Evolutionary conservation across 208 protist species (phyloP).

Genomic region (Trypanosoma caninum): DNA sequence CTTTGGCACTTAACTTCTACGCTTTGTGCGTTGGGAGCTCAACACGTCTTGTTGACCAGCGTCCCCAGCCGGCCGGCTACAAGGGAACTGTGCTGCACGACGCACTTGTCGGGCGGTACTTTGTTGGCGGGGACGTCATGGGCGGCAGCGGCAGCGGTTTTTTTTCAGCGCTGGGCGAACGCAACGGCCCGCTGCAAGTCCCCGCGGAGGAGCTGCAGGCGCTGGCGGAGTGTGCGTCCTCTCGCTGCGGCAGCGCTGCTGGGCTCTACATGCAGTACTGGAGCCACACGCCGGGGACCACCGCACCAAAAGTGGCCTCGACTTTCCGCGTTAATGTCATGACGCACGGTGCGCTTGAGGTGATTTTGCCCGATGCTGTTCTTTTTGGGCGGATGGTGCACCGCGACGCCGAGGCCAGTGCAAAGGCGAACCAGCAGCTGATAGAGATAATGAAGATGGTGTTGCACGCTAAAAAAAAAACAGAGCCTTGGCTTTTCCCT

Average conservation of each 20-base stretch:
- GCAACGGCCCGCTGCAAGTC: constrained; percentile 19
- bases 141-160: constrained; percentile 14
- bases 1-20: constrained; percentile 21
- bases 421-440: constrained; percentile 6
- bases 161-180: constrained; percentile 21
- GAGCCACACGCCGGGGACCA: constrained; percentile 10
- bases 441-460: constrained; percentile 18
- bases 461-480: constrained; percentile 17
- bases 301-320: constrained; percentile 19
- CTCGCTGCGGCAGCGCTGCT: not conserved
- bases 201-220: constrained; percentile 19
- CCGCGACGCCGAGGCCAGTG: constrained; percentile 5
- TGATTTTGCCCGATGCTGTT: constrained; percentile 12
- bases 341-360: not conserved
- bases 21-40: constrained; percentile 23
- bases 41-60: constrained; percentile 20
- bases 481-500: not conserved
- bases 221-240: not conserved
- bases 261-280: constrained; percentile 28
- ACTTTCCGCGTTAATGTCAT: constrained; percentile 24
- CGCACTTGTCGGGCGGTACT: constrained; percentile 19
- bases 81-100: constrained; percentile 24
- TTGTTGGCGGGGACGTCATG: constrained; percentile 36
- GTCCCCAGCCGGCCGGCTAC: constrained; percentile 23
- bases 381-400: constrained; percentile 25